Base-by-base conservation (phyloP, 768 basidiomycete species). In the Termitomyces sp. region DNA sequence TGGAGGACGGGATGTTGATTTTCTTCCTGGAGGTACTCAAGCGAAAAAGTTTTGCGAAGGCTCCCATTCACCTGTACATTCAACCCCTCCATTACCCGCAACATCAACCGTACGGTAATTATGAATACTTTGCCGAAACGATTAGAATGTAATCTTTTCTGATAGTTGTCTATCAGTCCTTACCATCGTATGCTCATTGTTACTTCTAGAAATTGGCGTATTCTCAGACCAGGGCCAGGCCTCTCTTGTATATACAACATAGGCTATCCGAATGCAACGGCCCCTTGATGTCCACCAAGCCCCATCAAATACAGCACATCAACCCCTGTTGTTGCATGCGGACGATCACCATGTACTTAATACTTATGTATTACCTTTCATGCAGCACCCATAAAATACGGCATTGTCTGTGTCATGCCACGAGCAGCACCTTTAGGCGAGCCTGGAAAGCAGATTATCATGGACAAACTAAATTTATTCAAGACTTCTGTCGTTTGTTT, bases 301-400 rank as follows among this genome's bases (percentile, higher is more conserved):
- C 34, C 36, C 57, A 61, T 61, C 55, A 61, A 34, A 61, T 63
- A 31, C 48, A 47, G 47, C 52, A 20, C 39, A 63, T 61, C 58
- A 59, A 55, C 56, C 54, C 62, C 60, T 59, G 60, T 63, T 59
- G 59, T 56, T 58, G 47, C 36, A 60, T 41, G 29, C 32, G 55
- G 52, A 56, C 57, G 59, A 60, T 57, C 51, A 50, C 24, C 61
- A 55, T 36, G 9, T 24, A 1, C 16, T 20, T 24, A 32, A 32
- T 41, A 36, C 27, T 24, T 26, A 27, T 52, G 27, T 29, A 43
- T 34, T 37, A 36, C 52, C 27, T 39, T 58, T 44, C 55, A 53
- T 36, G 37, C 27, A 16, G 1, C 7, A n/a, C 31, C 7, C 8
- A 12, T 31, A 31, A 20, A 20, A 5, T 16, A 22, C 13, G 12